phyloP scores from a whole-genome alignment of 2,329 filamentous ascomycete genomes.

The Botrytis deweyae region DNA sequence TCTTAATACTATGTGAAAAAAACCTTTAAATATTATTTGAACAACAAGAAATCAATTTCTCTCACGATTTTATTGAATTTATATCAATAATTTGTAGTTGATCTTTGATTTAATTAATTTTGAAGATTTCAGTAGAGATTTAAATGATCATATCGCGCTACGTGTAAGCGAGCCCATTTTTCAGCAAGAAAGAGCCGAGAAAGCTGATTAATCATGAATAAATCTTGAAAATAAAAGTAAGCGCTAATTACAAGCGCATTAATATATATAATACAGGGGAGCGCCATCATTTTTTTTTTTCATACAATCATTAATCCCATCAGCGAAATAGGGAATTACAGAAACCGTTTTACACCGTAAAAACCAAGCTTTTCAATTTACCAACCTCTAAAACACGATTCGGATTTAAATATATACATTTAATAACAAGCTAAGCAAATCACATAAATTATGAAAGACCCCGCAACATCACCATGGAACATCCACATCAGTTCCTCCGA shows the following conservation, averaged over 20 bases:
- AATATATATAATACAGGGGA: neutral
- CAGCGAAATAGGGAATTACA: neutral
- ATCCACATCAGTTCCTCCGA: neutral
- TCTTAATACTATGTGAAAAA: no score
- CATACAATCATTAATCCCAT: neutral
- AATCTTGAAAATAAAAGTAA: neutral
- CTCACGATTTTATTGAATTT: no score
- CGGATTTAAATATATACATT: accelerated
- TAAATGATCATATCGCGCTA: no score
- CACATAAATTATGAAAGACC: neutral
- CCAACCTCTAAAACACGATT: neutral
- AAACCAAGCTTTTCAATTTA: neutral
- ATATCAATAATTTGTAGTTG: no score
- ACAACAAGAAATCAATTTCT: no score
- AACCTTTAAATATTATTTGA: no score
- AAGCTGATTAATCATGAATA: neutral
- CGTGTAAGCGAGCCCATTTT: neutral
- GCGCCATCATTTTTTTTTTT: no score
- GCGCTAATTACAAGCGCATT: neutral
- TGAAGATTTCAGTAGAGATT: no score
- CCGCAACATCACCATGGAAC: neutral
- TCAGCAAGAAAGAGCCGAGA: neutral
- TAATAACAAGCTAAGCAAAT: neutral
- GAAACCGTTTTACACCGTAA: neutral
- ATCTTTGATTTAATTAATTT: no score